Percentiles rank a stretch among this genome's conserved stretches.
Conservation (phyloP, 2,329 filamentous ascomycete species). For the Epichloe aotearoae region DNA sequence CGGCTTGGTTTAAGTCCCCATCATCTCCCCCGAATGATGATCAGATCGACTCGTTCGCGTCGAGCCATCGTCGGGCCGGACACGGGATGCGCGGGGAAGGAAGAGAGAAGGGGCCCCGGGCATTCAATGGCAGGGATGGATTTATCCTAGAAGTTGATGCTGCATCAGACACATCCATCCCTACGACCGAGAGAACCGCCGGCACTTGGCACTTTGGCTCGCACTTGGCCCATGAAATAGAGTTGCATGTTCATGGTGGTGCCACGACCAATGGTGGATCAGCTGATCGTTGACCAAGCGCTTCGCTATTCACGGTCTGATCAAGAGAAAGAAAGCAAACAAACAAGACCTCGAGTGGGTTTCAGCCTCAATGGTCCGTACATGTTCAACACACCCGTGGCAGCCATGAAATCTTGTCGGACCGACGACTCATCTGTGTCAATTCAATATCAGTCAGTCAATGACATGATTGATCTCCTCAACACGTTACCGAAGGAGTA, state of each 20-base stretch:
- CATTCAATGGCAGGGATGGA: not conserved
- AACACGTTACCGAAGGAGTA: not conserved
- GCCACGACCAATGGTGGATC: not conserved
- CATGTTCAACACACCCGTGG: not conserved
- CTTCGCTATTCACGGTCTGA: not conserved
- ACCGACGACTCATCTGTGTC: not conserved
- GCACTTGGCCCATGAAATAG: not conserved
- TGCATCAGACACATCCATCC: not conserved
- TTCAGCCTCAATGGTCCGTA: not conserved
- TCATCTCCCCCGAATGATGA: not conserved
- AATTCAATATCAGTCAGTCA: not conserved
- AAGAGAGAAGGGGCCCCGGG: not conserved
- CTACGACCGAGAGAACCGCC: slow-evolving; percentile 1
- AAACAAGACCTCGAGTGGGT: not conserved
- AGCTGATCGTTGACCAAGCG: not conserved
- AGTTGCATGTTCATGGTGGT: not conserved
- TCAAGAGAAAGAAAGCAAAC: too few species aligned
- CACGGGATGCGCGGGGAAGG: not conserved
- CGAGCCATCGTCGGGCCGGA: not conserved
- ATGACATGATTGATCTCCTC: not conserved
- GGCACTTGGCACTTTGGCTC: not conserved
- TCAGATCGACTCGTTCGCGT: not conserved
- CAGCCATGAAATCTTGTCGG: not conserved
- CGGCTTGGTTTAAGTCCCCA: not conserved
- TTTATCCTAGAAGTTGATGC: too few species aligned